These are phyloP conservation scores for Brachypodium distachyon DNA, from an alignment of 202 grass and related monocot genomes.

Conservation along the genomic window DNA sequence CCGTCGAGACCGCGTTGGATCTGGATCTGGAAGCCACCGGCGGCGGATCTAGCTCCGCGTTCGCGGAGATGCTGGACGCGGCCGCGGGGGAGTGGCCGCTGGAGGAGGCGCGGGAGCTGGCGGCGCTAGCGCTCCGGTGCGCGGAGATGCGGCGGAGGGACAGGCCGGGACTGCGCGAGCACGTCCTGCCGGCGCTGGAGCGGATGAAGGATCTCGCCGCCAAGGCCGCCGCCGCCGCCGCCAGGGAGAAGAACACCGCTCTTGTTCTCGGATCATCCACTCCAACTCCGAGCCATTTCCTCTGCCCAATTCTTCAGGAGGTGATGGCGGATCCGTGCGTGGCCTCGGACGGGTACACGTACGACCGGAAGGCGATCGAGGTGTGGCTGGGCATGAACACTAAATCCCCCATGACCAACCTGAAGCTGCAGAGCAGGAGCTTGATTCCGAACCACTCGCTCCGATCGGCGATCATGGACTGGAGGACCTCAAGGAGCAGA, in stretches of 20 bases:
- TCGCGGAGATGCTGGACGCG: constrained; percentile 57
- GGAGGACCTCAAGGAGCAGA: constrained; percentile 46
- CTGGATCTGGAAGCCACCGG: too few relatives aligned
- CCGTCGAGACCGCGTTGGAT: constrained; percentile 65
- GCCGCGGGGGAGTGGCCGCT: constrained; percentile 65
- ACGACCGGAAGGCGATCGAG: constrained; percentile 66
- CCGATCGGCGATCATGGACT: constrained; percentile 83
- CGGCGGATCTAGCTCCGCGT: background rate
- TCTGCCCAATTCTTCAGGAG: constrained; percentile 87
- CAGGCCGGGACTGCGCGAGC: constrained; percentile 49
- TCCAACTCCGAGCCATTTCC: constrained; percentile 63
- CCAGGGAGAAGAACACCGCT: constrained; percentile 11
- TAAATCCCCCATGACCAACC: constrained; percentile 81
- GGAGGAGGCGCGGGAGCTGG: constrained; percentile 47
- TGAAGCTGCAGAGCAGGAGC: constrained; percentile 43
- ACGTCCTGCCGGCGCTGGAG: constrained; percentile 56
- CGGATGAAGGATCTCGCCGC: constrained; percentile 45
- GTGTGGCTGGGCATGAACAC: constrained; percentile 64
- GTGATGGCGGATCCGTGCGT: constrained; percentile 84
- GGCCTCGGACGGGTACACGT: constrained; percentile 89
- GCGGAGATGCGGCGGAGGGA: constrained; percentile 74
- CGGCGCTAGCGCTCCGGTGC: constrained; percentile 57
- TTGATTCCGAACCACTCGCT: constrained; percentile 83
- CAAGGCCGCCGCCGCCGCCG: constrained; percentile 21
- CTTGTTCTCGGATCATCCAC: background rate